Conservation (phyloP, 2,329 filamentous ascomycete genomes). For the Sphaceloma murrayae region DNA sequence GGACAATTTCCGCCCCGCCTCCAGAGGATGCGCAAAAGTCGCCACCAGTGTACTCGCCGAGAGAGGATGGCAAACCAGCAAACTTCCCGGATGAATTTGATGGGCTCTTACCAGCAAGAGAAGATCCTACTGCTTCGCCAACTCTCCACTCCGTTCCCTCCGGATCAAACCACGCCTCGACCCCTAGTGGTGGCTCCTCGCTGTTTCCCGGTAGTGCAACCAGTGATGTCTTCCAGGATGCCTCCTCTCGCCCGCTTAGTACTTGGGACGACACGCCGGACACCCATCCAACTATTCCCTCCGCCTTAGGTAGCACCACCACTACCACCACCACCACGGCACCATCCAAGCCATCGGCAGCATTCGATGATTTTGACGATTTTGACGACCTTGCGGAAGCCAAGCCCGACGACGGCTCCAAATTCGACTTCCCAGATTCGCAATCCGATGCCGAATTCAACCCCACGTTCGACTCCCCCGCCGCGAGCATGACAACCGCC, state of each 20-base stretch:
- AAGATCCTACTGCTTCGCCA: constrained; percentile 41
- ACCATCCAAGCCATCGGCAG: constrained; percentile 29
- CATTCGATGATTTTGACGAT: constrained; percentile 66
- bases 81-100: constrained; percentile 46
- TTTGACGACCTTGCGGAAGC: constrained; percentile 79
- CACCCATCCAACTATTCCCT: too few relatives aligned
- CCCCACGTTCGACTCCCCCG: constrained; percentile 63
- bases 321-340: constrained; percentile 23
- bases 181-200: constrained; percentile 7
- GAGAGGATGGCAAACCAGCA: constrained; percentile 26
- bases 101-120: constrained; percentile 46
- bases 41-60: constrained; percentile 45
- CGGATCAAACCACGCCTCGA: constrained; percentile 26
- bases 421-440: constrained; percentile 57
- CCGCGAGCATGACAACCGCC: constrained; percentile 40
- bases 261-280: constrained; percentile 20
- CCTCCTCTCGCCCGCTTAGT: constrained; percentile 25
- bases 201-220: constrained; percentile 15
- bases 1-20: constrained; percentile 37
- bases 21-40: constrained; percentile 46
- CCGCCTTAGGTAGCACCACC: too few relatives aligned
- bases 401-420: constrained; percentile 52
- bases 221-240: constrained; percentile 25
- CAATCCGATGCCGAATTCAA: constrained; percentile 54
- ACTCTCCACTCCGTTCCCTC: constrained; percentile 37